These are phyloP conservation scores for Ceratocystis cubensis DNA, from an alignment of 2,329 filamentous ascomycete species.

Conservation along the genomic window DNA sequence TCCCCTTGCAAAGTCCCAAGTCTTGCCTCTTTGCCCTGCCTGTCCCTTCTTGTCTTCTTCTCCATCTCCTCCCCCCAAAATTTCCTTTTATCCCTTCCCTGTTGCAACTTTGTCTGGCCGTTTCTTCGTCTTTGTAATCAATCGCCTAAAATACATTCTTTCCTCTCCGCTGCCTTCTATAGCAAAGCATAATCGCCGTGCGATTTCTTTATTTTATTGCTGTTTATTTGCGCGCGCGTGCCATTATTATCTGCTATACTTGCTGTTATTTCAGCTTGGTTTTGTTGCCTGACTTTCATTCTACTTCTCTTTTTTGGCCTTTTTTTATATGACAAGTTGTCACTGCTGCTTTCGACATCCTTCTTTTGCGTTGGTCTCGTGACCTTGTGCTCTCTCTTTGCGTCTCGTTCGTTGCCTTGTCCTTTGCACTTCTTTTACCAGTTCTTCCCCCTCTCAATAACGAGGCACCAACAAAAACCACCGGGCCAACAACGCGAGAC, in stretches of 20 bases:
- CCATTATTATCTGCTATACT: neutral
- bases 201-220: neutral
- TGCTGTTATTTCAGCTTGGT: neutral
- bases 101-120: neutral
- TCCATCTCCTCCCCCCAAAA: too few species aligned
- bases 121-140: neutral
- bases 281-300: neutral
- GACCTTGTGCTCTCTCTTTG: too few species aligned
- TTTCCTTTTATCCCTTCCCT: neutral
- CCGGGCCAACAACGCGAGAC: too few species aligned
- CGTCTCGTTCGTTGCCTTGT: too few species aligned
- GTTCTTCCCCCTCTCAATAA: too few species aligned
- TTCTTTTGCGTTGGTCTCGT: too few species aligned
- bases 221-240: neutral
- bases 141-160: neutral
- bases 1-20: too few species aligned
- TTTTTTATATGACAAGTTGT: too few species aligned
- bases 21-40: neutral
- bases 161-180: neutral
- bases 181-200: constrained; percentile 1
- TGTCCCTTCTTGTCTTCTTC: neutral
- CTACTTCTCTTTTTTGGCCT: neutral
- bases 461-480: too few species aligned
- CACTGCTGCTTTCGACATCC: too few species aligned
- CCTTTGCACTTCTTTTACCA: too few species aligned